Percentiles rank a stretch among this genome's conserved stretches.
Evolutionary conservation across 495 filamentous ascomycete genomes (phyloP).

Genomic region (Peziza echinospora): DNA sequence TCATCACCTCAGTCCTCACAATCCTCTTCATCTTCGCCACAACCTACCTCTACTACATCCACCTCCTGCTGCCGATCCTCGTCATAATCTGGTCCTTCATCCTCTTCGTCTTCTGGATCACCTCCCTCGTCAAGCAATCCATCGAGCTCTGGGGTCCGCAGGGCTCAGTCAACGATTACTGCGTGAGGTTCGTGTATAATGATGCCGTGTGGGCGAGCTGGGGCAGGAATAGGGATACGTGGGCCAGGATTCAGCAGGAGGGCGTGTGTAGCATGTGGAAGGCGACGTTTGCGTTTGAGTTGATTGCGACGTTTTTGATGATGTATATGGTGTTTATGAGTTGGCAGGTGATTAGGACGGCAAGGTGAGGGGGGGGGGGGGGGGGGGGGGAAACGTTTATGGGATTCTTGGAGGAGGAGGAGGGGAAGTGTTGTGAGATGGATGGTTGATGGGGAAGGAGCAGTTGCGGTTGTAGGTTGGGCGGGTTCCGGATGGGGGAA

Average conservation of each 20-base stretch:
- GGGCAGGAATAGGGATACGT: constrained; percentile 38
- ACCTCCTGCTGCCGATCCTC: constrained; percentile 67
- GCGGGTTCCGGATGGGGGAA: no score
- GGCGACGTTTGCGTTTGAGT: constrained; percentile 33
- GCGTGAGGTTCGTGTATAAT: constrained; percentile 47
- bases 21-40: constrained; percentile 54
- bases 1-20: constrained; percentile 44
- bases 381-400: not conserved
- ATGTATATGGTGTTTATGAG: constrained; percentile 91
- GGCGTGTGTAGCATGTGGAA: constrained; percentile 60
- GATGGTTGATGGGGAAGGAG: not conserved
- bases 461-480: no score
- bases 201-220: constrained; percentile 27
- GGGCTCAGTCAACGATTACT: constrained; percentile 58
- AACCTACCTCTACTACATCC: constrained; percentile 49
- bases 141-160: constrained; percentile 72
- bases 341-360: constrained; percentile 40
- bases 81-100: constrained; percentile 85
- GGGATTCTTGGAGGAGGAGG: not conserved
- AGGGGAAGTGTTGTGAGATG: not conserved
- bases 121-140: constrained; percentile 70
- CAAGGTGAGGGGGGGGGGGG: constrained; percentile 5
- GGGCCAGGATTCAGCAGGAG: constrained; percentile 74
- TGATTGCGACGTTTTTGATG: constrained; percentile 40
- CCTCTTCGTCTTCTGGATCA: constrained; percentile 78